These are phyloP conservation scores for Oryza coarctata DNA, from an alignment of 176 grass and related monocot genomes.

Conservation along the genomic window DNA sequence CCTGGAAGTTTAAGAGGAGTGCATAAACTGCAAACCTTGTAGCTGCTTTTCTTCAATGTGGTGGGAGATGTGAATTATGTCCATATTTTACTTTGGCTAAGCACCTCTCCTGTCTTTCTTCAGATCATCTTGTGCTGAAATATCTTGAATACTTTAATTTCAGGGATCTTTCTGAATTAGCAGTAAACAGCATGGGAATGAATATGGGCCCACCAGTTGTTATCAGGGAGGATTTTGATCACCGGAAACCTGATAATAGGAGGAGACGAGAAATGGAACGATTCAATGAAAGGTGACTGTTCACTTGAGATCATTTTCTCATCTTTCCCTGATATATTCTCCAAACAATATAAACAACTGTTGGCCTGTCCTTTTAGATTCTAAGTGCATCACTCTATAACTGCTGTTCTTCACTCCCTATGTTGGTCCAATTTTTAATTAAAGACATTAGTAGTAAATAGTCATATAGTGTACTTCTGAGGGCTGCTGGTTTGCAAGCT, in stretches of 20 bases:
- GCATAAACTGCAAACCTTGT: slow-evolving; percentile 10
- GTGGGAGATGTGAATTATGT: not conserved
- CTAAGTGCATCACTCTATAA: too few relatives aligned
- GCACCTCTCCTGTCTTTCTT: not conserved
- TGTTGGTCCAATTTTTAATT: not conserved
- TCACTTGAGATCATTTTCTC: not conserved
- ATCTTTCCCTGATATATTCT: not conserved
- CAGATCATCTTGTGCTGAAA: slow-evolving; percentile 23
- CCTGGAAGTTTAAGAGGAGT: slow-evolving; percentile 17
- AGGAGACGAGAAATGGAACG: slow-evolving; percentile 61
- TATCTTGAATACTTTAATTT: slow-evolving; percentile 37
- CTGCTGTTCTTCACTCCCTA: not conserved
- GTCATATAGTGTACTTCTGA: too few relatives aligned
- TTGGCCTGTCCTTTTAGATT: too few relatives aligned
- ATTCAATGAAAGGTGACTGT: slow-evolving; percentile 65
- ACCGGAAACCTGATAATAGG: slow-evolving; percentile 62
- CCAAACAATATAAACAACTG: too few relatives aligned
- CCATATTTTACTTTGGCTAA: slow-evolving; percentile 19
- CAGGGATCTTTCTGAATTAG: slow-evolving; percentile 91
- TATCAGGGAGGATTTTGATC: slow-evolving; percentile 66
- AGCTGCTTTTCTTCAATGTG: slow-evolving; percentile 25
- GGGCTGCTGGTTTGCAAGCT: not conserved
- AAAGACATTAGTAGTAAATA: too few relatives aligned
- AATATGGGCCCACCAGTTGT: slow-evolving; percentile 70
- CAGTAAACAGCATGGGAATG: slow-evolving; percentile 71